Evolutionary conservation across 2,329 filamentous ascomycete species (phyloP).

Genomic region (Pleomassaria siparia): DNA sequence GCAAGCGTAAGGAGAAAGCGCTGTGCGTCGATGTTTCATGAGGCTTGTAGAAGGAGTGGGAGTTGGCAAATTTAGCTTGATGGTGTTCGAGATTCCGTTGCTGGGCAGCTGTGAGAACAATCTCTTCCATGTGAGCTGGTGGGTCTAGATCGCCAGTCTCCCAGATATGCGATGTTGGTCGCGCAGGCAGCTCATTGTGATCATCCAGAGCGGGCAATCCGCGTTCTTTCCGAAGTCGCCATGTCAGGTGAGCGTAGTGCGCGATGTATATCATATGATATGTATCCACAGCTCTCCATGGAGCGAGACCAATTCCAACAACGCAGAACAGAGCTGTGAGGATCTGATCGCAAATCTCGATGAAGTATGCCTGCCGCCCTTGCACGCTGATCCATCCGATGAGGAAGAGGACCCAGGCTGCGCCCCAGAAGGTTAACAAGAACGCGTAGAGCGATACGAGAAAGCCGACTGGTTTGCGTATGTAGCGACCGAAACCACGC

Average conservation of each 20-base stretch:
- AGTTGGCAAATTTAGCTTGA: constrained; percentile 75
- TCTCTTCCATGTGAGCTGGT: constrained; percentile 47
- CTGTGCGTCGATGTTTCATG: constrained; percentile 83
- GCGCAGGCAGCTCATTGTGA: constrained; percentile 65
- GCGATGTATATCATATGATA: constrained; percentile 85
- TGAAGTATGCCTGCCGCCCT: constrained; percentile 63
- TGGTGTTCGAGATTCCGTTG: constrained; percentile 73
- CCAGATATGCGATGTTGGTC: constrained; percentile 47
- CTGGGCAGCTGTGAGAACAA: constrained; percentile 65
- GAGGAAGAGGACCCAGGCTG: constrained; percentile 84
- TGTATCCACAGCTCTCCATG: constrained; percentile 77
- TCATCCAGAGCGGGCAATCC: constrained; percentile 63
- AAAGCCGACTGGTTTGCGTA: constrained; percentile 71
- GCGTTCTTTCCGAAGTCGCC: constrained; percentile 63
- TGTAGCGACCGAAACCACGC: constrained; percentile 79
- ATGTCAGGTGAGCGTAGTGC: constrained; percentile 67
- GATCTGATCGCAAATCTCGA: constrained; percentile 58
- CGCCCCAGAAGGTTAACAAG: constrained; percentile 81
- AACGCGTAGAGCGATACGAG: constrained; percentile 84
- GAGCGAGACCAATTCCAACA: constrained; percentile 62
- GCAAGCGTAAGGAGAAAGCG: constrained; percentile 73
- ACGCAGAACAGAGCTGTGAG: constrained; percentile 65
- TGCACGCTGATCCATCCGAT: constrained; percentile 87
- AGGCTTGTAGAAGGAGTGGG: constrained; percentile 86
- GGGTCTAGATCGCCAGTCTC: constrained; percentile 38